A percentile compares a stretch with the other conserved stretches of the same genome.
Conservation (phyloP, 2,329 filamentous ascomycete genomes). For the Colletotrichum sp. region DNA sequence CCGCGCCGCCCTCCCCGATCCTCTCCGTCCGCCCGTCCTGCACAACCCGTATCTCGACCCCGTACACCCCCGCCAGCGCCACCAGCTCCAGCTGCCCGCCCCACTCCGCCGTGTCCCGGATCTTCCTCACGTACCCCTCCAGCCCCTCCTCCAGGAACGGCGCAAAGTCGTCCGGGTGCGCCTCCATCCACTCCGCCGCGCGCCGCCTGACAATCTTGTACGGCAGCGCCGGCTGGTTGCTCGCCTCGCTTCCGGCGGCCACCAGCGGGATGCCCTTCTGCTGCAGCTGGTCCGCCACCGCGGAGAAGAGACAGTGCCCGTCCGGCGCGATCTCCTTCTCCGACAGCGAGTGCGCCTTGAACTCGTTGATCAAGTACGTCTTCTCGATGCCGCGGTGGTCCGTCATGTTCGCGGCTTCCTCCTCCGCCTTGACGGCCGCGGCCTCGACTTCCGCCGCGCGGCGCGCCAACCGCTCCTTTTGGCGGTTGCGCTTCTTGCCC, state of each 20-base stretch:
- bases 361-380: constrained; percentile 69
- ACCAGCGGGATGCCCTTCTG: constrained; percentile 54
- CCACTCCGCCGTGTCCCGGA: constrained; percentile 92
- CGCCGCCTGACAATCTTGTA: constrained; percentile 73
- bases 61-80: constrained; percentile 82
- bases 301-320: constrained; percentile 93
- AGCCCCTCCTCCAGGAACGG: constrained; percentile 87
- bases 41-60: constrained; percentile 80
- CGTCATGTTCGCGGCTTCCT: constrained; percentile 76
- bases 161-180: constrained; percentile 79
- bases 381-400: constrained; percentile 75
- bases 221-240: constrained; percentile 28
- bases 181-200: constrained; percentile 78
- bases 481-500: constrained; percentile 81
- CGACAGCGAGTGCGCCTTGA: constrained; percentile 65
- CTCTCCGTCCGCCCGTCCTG: constrained; percentile 83
- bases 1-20: constrained; percentile 61
- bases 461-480: constrained; percentile 88
- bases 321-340: constrained; percentile 87
- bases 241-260: neutral
- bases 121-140: constrained; percentile 73
- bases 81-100: constrained; percentile 90
- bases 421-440: constrained; percentile 67
- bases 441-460: constrained; percentile 85
- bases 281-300: constrained; percentile 82